phyloP scores from a whole-genome alignment of 2,329 filamentous ascomycete genomes.

The Drechslera avenae region DNA sequence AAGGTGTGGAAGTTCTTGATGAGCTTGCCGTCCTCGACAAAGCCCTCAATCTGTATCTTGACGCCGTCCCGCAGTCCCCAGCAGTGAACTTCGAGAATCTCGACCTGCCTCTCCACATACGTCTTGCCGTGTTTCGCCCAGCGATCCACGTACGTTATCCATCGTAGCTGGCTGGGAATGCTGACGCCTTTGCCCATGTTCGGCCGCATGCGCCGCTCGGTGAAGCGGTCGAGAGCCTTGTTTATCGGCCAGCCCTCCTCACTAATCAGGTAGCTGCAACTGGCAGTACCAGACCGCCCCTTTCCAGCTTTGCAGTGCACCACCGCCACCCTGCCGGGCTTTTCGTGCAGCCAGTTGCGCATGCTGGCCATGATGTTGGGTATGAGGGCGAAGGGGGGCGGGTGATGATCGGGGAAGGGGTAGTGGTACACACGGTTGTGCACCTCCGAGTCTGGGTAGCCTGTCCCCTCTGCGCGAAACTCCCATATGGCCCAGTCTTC shows the following conservation, averaged over 20 bases:
- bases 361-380: conserved; percentile 90
- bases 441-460: conserved; percentile 89
- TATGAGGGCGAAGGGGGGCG: conserved; percentile 87
- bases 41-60: conserved; percentile 84
- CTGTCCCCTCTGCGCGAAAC: conserved; percentile 94
- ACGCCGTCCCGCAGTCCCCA: conserved; percentile 90
- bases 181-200: conserved; percentile 88
- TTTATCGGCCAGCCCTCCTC: conserved; percentile 74
- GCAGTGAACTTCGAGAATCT: conserved; percentile 85
- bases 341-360: conserved; percentile 75
- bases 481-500: conserved; percentile 95
- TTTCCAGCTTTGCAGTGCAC: conserved; percentile 99
- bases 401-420: conserved; percentile 96
- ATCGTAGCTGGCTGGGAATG: conserved; percentile 89
- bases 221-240: conserved; percentile 71
- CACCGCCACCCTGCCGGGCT: conserved; percentile 71
- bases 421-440: conserved; percentile 87
- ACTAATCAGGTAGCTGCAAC: conserved; percentile 86
- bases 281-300: conserved; percentile 85
- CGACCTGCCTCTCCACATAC: conserved; percentile 81
- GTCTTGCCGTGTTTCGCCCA: conserved; percentile 78
- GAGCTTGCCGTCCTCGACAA: conserved; percentile 82
- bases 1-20: conserved; percentile 88
- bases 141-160: conserved; percentile 84
- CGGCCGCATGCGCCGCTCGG: conserved; percentile 84